These are phyloP conservation scores for Aspergillus carlsbadensis DNA, from an alignment of 495 filamentous ascomycete species.

Conservation along the genomic window DNA sequence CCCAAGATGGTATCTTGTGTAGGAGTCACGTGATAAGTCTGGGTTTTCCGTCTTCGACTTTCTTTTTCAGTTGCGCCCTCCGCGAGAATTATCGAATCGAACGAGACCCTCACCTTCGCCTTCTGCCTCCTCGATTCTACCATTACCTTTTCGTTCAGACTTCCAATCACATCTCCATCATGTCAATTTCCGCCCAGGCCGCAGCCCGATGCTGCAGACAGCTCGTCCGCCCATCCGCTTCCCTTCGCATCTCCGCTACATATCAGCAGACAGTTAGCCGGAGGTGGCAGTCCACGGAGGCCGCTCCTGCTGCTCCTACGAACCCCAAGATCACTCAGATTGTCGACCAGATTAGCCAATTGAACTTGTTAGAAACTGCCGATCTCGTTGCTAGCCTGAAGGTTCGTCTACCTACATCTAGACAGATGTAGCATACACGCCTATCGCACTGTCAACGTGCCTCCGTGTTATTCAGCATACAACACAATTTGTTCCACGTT, in stretches of 20 bases:
- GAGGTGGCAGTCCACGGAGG: conserved; percentile 49
- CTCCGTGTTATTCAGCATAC: not conserved
- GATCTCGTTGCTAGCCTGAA: conserved; percentile 91
- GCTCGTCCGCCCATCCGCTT: conserved; percentile 44
- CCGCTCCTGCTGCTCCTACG: conserved; percentile 51
- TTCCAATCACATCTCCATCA: conserved; percentile 23
- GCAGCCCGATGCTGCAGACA: conserved; percentile 49
- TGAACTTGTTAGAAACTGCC: conserved; percentile 95
- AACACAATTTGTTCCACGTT: not conserved
- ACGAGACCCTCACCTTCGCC: conserved; percentile 17
- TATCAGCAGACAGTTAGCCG: conserved; percentile 45
- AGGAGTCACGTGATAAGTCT: conserved; percentile 32
- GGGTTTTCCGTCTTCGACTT: conserved; percentile 42
- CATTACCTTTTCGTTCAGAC: not conserved
- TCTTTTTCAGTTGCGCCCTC: conserved; percentile 27
- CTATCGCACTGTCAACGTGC: not conserved
- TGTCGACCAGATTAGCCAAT: conserved; percentile 96
- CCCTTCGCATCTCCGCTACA: conserved; percentile 46
- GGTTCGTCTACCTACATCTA: conserved; percentile 47
- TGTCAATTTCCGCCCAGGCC: conserved; percentile 44
- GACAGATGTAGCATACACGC: not conserved
- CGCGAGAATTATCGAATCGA: conserved; percentile 11
- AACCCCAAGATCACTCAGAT: conserved; percentile 90
- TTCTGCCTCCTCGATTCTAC: conserved; percentile 15
- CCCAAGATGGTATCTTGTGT: not conserved